Percentiles rank a stretch among this genome's conserved stretches.
These are phyloP conservation scores for Henckelia pumila DNA, from an alignment of 257 asterid genomes.

Conservation along the genomic window DNA sequence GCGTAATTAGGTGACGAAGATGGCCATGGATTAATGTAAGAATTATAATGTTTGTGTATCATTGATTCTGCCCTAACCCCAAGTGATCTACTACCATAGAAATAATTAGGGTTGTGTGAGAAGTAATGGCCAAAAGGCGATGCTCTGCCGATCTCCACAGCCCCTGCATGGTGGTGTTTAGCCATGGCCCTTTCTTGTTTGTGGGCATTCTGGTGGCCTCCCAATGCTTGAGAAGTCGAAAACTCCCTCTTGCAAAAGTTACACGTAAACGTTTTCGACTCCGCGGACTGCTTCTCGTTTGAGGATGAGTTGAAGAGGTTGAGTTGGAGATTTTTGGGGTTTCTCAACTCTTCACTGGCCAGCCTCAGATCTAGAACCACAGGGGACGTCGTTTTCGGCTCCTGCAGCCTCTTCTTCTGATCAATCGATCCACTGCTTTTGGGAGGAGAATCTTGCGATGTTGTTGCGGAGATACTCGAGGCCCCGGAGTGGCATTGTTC, in stretches of 20 bases:
- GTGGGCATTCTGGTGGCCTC: constrained; percentile 83
- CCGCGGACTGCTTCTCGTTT: too few species aligned
- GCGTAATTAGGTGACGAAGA: too few species aligned
- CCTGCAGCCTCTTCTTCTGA: constrained; percentile 10
- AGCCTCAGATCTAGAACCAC: constrained; percentile 42
- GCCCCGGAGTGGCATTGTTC: constrained; percentile 44
- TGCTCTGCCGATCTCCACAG: constrained; percentile 26
- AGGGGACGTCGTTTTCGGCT: constrained; percentile 4
- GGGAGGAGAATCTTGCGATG: constrained; percentile 36
- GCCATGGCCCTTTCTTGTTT: constrained; percentile 61
- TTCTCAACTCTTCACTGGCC: constrained; percentile 23
- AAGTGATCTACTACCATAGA: constrained; percentile 27
- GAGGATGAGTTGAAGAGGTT: constrained; percentile 47
- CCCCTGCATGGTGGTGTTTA: constrained; percentile 44
- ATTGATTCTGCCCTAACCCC: constrained; percentile 45
- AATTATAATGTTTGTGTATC: constrained; percentile 43
- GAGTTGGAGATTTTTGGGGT: constrained; percentile 35
- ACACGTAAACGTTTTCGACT: constrained; percentile 48
- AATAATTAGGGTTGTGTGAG: constrained; percentile 39
- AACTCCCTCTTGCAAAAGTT: constrained; percentile 56
- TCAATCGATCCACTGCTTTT: not conserved
- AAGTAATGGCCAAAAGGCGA: constrained; percentile 33
- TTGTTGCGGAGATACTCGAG: constrained; percentile 42
- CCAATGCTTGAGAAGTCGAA: constrained; percentile 69
- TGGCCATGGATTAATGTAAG: constrained; percentile 36